Evolutionary conservation across 2,329 filamentous ascomycete species (phyloP).

Genomic region (Curvularia lunata): DNA sequence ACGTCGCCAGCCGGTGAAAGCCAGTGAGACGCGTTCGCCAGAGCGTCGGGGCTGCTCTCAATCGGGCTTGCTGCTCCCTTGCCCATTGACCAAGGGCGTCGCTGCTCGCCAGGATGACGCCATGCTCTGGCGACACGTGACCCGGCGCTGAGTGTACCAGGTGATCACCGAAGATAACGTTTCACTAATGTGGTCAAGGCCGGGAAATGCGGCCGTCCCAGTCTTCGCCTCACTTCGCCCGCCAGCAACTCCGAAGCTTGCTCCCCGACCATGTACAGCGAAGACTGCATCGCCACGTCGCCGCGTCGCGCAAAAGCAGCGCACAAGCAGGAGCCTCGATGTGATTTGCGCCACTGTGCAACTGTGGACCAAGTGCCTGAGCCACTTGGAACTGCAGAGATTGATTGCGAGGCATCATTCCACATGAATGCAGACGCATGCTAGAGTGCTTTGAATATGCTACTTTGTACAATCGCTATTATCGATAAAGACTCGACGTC

Average conservation of each 20-base stretch:
- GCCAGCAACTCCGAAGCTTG: background rate
- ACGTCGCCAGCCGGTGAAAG: constrained; percentile 10
- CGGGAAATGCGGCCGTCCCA: constrained; percentile 3
- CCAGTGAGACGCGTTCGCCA: constrained; percentile 1
- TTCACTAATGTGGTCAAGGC: constrained; percentile 7
- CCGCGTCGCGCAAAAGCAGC: background rate
- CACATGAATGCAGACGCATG: background rate
- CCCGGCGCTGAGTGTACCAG: background rate
- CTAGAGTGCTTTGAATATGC: background rate
- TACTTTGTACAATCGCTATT: background rate
- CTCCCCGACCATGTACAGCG: background rate
- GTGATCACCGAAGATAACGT: constrained; percentile 11
- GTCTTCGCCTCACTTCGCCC: constrained; percentile 10
- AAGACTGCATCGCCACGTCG: background rate
- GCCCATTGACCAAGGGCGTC: background rate
- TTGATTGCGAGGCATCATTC: background rate
- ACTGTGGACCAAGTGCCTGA: background rate
- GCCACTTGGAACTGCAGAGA: background rate
- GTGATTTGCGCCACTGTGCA: background rate
- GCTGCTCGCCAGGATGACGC: constrained; percentile 11
- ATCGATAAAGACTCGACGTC: background rate
- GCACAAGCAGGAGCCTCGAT: background rate
- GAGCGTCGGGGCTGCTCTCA: background rate
- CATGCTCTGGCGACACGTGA: constrained; percentile 12
- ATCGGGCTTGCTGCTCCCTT: background rate